Evolutionary conservation across 2,329 filamentous ascomycete genomes (phyloP).

Genomic region (Arthroderma sp.): DNA sequence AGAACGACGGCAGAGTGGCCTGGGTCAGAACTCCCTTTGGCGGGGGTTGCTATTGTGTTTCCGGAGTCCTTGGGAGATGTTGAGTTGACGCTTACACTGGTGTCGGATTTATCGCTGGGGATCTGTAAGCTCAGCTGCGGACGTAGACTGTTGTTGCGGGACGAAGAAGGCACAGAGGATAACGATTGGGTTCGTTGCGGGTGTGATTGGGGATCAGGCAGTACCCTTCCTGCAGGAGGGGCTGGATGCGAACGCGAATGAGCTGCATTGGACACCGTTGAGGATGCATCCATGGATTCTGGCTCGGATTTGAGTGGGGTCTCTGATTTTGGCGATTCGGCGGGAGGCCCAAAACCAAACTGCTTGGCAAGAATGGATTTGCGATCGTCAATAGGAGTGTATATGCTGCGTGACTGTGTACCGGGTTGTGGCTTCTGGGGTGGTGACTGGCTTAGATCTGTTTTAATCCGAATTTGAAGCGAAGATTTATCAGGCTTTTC

Average conservation of each 20-base stretch:
- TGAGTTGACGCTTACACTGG: conserved; percentile 60
- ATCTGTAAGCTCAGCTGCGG: conserved; percentile 89
- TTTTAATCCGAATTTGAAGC: conserved; percentile 36
- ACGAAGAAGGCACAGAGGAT: conserved; percentile 56
- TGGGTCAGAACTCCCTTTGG: conserved; percentile 39
- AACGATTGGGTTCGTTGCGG: conserved; percentile 38
- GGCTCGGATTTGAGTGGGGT: conserved; percentile 22
- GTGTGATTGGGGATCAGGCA: conserved; percentile 21
- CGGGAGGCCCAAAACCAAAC: conserved; percentile 52
- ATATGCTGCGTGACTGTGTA: conserved; percentile 76
- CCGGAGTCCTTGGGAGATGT: conserved; percentile 43
- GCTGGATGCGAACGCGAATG: conserved; percentile 9
- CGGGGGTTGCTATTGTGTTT: conserved; percentile 42
- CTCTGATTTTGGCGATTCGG: conserved; percentile 34
- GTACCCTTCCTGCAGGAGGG: neutral
- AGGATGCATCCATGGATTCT: conserved; percentile 49
- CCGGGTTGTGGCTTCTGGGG: conserved; percentile 48
- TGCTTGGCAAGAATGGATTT: conserved; percentile 79
- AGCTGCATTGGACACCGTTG: conserved; percentile 38
- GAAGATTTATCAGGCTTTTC: conserved; percentile 39
- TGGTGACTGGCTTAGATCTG: conserved; percentile 31
- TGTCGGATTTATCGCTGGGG: conserved; percentile 75
- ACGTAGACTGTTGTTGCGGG: conserved; percentile 65
- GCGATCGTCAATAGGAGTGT: conserved; percentile 91
- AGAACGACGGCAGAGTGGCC: conserved; percentile 63